These are phyloP conservation scores for Earliella scabrosa DNA, from an alignment of 1,284 basidiomycete species.

Conservation along the genomic window DNA sequence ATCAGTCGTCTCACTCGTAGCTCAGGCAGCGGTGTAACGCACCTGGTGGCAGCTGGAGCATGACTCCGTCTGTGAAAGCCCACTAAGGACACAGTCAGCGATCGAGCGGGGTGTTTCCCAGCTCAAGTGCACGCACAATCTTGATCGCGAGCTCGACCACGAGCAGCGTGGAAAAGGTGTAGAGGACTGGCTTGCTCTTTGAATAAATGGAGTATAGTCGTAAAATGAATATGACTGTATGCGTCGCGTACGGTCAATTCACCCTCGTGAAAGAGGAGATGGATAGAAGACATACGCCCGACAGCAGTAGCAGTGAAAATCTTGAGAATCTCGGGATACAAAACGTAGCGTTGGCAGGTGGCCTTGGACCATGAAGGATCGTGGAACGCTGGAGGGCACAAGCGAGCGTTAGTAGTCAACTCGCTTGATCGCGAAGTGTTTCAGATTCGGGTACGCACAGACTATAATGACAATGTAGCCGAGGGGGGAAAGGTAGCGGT, in stretches of 20 bases:
- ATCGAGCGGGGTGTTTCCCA: neutral
- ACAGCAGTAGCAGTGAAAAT: slow-evolving; percentile 30
- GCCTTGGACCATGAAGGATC: slow-evolving; percentile 29
- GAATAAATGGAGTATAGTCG: slow-evolving; percentile 30
- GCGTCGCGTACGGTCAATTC: neutral
- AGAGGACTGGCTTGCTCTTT: slow-evolving; percentile 21
- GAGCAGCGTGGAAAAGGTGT: slow-evolving; percentile 21
- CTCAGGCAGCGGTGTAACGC: neutral
- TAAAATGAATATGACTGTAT: slow-evolving; percentile 30
- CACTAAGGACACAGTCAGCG: slow-evolving; percentile 20
- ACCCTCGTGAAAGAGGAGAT: neutral
- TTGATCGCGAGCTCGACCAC: slow-evolving; percentile 22
- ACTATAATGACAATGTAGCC: slow-evolving; percentile 35
- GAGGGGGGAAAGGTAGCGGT: slow-evolving; percentile 32
- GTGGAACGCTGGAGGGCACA: slow-evolving; percentile 26
- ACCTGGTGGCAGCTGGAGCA: slow-evolving; percentile 31
- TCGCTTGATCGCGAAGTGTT: neutral
- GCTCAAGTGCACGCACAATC: slow-evolving; percentile 18
- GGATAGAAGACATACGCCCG: slow-evolving; percentile 22
- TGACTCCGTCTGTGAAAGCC: slow-evolving; percentile 32
- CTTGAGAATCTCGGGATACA: slow-evolving; percentile 33
- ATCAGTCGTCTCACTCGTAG: slow-evolving; percentile 1
- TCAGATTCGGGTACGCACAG: slow-evolving; percentile 18
- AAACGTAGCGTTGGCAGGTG: slow-evolving; percentile 30
- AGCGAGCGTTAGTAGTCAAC: neutral